These are phyloP conservation scores for Claviceps purpurea DNA, from an alignment of 2,329 filamentous ascomycete genomes.

Conservation along the genomic window DNA sequence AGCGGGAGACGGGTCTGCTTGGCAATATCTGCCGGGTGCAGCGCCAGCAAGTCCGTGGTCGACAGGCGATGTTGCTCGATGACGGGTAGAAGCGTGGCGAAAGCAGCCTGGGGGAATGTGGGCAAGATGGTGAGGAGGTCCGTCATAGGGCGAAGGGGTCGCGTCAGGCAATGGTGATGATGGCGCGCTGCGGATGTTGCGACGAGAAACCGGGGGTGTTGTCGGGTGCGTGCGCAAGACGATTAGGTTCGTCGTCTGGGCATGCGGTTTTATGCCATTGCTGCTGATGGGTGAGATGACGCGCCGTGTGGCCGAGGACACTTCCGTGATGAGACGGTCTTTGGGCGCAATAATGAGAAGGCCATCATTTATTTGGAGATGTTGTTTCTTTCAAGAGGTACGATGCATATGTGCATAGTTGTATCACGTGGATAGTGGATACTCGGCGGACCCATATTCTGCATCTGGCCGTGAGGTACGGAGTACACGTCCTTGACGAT, in stretches of 20 bases:
- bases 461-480: too few species aligned
- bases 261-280: not conserved
- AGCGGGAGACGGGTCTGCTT: conserved; percentile 74
- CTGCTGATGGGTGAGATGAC: not conserved
- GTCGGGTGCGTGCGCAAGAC: not conserved
- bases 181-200: not conserved
- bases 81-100: conserved; percentile 61
- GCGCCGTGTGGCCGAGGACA: not conserved
- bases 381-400: too few species aligned
- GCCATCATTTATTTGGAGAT: too few species aligned
- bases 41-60: conserved; percentile 71
- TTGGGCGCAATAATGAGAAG: too few species aligned
- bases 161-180: not conserved
- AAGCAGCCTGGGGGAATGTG: conserved; percentile 58
- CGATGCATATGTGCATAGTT: too few species aligned
- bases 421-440: too few species aligned
- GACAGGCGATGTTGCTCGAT: conserved; percentile 69
- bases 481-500: too few species aligned
- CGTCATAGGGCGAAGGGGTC: conserved; percentile 44
- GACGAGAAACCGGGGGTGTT: not conserved
- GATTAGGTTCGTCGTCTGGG: not conserved
- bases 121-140: conserved; percentile 78
- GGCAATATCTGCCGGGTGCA: conserved; percentile 70
- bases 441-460: too few species aligned
- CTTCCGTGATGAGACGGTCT: too few species aligned